Conservation (phyloP, 768 basidiomycete genomes). For the Serendipita sp. region DNA sequence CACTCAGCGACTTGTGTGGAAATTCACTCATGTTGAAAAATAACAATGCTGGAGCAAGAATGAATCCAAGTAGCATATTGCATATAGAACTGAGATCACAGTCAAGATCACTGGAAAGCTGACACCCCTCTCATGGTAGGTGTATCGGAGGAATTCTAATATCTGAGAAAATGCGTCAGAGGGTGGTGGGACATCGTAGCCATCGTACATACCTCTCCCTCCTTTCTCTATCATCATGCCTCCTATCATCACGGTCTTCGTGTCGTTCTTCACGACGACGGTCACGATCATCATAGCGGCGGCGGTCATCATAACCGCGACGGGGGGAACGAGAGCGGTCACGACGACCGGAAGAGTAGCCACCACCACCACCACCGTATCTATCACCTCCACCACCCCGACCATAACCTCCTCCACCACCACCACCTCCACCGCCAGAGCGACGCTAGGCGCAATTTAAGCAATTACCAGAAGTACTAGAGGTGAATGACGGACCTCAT, state of each 20-base stretch:
- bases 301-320: conserved; percentile 70
- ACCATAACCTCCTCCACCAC: conserved; percentile 9
- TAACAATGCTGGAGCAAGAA: no score
- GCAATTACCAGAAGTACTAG: conserved; percentile 5
- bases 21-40: no score
- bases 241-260: conserved; percentile 42
- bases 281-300: conserved; percentile 50
- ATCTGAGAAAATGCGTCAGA: no score
- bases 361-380: conserved; percentile 1
- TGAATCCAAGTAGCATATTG: no score
- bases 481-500: conserved; percentile 26
- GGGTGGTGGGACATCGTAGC: neutral
- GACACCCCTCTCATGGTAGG: no score
- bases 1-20: no score
- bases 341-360: conserved; percentile 31
- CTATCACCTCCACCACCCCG: neutral
- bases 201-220: neutral
- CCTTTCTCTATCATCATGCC: conserved; percentile 43
- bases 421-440: conserved; percentile 13
- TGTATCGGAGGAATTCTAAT: no score
- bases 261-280: conserved; percentile 22
- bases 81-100: no score
- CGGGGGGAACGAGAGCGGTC: conserved; percentile 71
- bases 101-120: no score
- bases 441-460: conserved; percentile 5